Base-by-base conservation (phyloP, 164 flowering plant genomes). In the Tetrastigma voinierianum region DNA sequence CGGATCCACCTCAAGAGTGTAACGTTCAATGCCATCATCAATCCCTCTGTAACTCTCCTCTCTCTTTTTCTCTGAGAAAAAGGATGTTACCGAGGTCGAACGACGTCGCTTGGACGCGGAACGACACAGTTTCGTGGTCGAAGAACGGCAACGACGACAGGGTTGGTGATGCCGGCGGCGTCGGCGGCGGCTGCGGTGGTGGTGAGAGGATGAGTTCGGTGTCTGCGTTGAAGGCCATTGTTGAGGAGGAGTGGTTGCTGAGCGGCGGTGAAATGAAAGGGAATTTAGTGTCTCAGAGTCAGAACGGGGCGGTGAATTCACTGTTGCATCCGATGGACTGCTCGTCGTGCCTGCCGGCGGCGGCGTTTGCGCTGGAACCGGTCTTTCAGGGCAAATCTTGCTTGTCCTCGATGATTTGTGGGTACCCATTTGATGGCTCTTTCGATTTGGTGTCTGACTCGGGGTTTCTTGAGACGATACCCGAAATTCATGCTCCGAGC, bases 141-240 rank as follows among this genome's bases (percentile, higher is more conserved):
- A 58, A 63, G 52, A 67, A 24, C 67, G 20, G 16, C 40, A 32
- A 32, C 40, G 40, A 32, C 40, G 6, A 32, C 40, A 32, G 40
- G 40, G 0, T 32, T 32, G 40, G 7, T 32, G 40, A 32, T 32
- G n/a, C n/a, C n/a, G n/a, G n/a, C n/a, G 25, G 46, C 14, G 24
- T 10, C 7, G 46, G n/a, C n/a, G n/a, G n/a, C n/a, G n/a, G 59
- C 2, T 47, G 32, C 56, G 46, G 25, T 69, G 53, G 23, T 23
- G 67, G 46, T 10, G 60, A 59, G 46, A 12, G 19, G 20, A 67
- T 24, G 15, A 16, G 49, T 53, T 61, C 71, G 21, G 62, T 70
- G 40, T 49, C 70, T 1, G 52, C 57, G 25, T 74, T 78, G 71
- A 78, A 71, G 49, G 66, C 78, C 58, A 74, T 78, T 76, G 71